phyloP scores from a whole-genome alignment of 2,329 filamentous ascomycete species.

The Nothopassalora personata region DNA sequence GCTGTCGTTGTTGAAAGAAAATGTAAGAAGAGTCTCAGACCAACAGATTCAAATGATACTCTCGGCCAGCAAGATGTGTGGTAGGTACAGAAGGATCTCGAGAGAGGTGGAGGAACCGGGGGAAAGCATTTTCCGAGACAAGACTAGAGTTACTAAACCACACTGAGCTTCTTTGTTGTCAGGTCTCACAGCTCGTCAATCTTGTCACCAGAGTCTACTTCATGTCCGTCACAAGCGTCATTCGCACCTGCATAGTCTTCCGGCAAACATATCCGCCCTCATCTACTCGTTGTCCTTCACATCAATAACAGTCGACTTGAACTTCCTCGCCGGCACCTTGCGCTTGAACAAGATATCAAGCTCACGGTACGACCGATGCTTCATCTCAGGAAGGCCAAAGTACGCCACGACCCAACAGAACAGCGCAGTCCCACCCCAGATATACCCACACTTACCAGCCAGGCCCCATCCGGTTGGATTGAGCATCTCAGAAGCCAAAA shows the following conservation, averaged over 20 bases:
- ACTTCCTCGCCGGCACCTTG: slow-evolving; percentile 40
- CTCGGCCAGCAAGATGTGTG: neutral
- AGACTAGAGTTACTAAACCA: neutral
- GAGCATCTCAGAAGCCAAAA: slow-evolving; percentile 19
- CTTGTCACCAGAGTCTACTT: neutral
- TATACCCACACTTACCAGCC: slow-evolving; percentile 44
- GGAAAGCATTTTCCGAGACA: neutral
- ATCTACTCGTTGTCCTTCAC: slow-evolving; percentile 14
- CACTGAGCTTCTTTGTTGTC: neutral
- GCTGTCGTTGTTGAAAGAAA: no score
- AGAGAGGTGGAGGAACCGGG: neutral
- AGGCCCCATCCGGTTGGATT: slow-evolving; percentile 33
- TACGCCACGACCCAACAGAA: slow-evolving; percentile 40
- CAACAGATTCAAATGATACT: neutral
- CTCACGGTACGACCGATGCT: slow-evolving; percentile 44
- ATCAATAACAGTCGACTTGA: slow-evolving; percentile 42
- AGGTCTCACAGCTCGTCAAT: neutral
- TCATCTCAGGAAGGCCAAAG: slow-evolving; percentile 44
- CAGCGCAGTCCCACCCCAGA: slow-evolving; percentile 43
- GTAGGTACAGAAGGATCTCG: neutral
- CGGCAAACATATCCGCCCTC: neutral
- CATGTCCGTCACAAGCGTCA: neutral
- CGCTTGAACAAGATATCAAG: slow-evolving; percentile 43
- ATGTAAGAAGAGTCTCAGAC: neutral
- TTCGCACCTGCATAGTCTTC: neutral